Evolutionary conservation across 2,329 filamentous ascomycete genomes (phyloP), one percentile per base, ranked within the genome.

Genomic region (Aspergillus fumigatiaffinis): DNA sequence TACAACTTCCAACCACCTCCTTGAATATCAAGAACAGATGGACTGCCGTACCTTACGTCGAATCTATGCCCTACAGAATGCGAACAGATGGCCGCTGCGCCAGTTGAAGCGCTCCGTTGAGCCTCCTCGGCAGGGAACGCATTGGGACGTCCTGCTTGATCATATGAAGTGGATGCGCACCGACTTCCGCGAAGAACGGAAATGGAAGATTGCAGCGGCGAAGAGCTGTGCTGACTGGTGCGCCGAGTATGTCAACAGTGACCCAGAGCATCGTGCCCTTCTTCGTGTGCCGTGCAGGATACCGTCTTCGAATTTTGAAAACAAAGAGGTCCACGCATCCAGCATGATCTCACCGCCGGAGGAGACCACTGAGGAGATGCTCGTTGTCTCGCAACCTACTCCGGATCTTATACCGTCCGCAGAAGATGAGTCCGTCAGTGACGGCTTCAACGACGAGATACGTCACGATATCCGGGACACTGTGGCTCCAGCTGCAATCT

Each of bases 151-250:
- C 53, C 73, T 97, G 55, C 78, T 99, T 32, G 84, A 92, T 64
- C 92, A 99, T 77, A 91, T 93, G 84, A 96, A 92, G 73, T 97
- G 93, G 93, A 95, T 99, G 91, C 86, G 92, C 52, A 97, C 92
- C 1, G 94, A 99, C 74, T 97, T 97, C 68, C 84, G 89, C 52
- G 91, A 97, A 74, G 94, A 97, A 73, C 82, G 91, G 44, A 96
- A 96, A 71, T 96, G 92, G 92, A 97, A 97, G 76, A 87, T 86
- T 69, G 84, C 89, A 2, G 84, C 88, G 38, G 92, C 92, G 4
- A 88, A 87, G 57, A 91, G 87, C 56, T 80, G 96, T 58, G 94
- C 92, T 1, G 80, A 87, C 66, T 90, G 88, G 66, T 97, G 93
- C 73, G 90, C 88, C 0, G 87, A 93, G 64, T 99, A 91, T 84